Percentiles rank a stretch among this genome's conserved stretches.
These are phyloP conservation scores for Aspergillus quadricinctus DNA, from an alignment of 2,329 filamentous ascomycete species.

Conservation along the genomic window DNA sequence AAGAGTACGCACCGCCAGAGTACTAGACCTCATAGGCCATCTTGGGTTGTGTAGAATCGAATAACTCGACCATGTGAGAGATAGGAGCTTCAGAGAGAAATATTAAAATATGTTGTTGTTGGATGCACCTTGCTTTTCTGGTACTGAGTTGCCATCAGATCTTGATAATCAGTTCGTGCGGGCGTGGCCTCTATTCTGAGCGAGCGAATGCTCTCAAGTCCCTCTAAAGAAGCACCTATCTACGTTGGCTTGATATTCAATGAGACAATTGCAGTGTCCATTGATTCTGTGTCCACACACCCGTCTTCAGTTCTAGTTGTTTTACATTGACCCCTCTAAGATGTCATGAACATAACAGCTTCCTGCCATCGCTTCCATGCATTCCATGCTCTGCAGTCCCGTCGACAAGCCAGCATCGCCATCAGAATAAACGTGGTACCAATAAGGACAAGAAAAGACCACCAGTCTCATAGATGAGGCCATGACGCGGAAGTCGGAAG, in stretches of 20 bases:
- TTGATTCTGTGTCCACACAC: not conserved
- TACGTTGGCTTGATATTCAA: not conserved
- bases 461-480: conserved; percentile 22
- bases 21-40: too few species aligned
- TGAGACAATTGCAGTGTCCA: not conserved
- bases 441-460: conserved; percentile 22
- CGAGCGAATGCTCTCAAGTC: not conserved
- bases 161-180: too few species aligned
- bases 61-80: too few species aligned
- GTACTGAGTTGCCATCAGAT: too few species aligned
- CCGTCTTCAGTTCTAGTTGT: conserved; percentile 10
- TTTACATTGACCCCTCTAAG: conserved; percentile 40
- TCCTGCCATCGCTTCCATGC: conserved; percentile 26
- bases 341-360: conserved; percentile 29
- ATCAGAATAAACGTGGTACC: conserved; percentile 20
- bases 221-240: not conserved
- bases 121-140: too few species aligned
- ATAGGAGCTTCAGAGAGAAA: too few species aligned
- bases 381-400: conserved; percentile 19
- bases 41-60: too few species aligned
- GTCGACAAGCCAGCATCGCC: conserved; percentile 22
- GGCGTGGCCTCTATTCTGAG: not conserved
- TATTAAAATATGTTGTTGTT: too few species aligned
- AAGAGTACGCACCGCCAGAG: too few species aligned
- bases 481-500: conserved; percentile 19